Base-by-base conservation (phyloP, 352 stramenopile genomes). In the Pseudoperonospora humuli region DNA sequence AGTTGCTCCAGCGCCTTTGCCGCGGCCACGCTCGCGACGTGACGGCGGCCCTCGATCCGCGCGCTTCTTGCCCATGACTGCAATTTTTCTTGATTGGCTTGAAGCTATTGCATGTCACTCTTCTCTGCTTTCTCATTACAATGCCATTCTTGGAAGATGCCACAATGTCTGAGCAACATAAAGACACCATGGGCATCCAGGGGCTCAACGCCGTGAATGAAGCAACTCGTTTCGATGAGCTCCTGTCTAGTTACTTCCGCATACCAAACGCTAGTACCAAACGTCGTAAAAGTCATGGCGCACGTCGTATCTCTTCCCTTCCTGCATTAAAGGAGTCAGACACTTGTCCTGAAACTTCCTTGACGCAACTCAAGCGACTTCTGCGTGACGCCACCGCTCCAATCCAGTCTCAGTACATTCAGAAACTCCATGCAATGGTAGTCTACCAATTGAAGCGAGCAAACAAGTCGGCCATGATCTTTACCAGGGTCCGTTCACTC, bases 321-420 rank as follows among this genome's bases (percentile, higher is more conserved):
- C 6, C 31, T 14, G 28, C 27, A 10, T 33, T 43, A 19, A 55
- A 26, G 5, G 15, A 32, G 10, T 19, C 1, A 1, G 23, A 45
- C 14, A 20, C 37, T 10, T 18, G 31, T 24, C 35, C 43, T 18
- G 50, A 45, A 42, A 33, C 15, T 13, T 43, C n/a, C 9, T 48
- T 75, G 19, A 64, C 58, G 40, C 39, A 58, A 26, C 34, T 75
- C 3, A 75, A 75, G 50, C 50, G 34, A 21, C 28, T 57, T 1
- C 35, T 75, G 14, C 64, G 64, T 1, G 42, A 67, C n/a, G 50
- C 64, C 1, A 21, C 27, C 4, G 31, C 45, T 18, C 11, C 64
- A 7, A 18, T 26, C 0, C 64, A 75, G 31, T 25, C 46, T 21
- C 45, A 61, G 23, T 57, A 66, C 61, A 67, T 65, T 18, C 38